A percentile compares a stretch with the other conserved stretches of the same genome.
Evolutionary conservation across 1,284 basidiomycete species (phyloP).

Genomic region (Bjerkandera adusta): DNA sequence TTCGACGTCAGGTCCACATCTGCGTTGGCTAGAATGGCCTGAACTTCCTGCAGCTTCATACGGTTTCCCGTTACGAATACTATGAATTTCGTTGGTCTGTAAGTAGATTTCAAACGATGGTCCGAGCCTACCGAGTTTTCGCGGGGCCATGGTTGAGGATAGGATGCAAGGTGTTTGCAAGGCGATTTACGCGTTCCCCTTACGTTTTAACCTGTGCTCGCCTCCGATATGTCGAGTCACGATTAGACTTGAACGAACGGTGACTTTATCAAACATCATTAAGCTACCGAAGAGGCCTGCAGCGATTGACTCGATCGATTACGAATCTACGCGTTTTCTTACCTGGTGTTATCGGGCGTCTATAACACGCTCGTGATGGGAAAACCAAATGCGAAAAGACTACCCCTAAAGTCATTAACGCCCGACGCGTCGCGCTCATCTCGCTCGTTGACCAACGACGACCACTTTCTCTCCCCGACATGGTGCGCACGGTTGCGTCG

Average conservation of each 20-base stretch:
- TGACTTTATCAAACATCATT: neutral
- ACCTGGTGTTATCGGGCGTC: neutral
- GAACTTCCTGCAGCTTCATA: slow-evolving; percentile 91
- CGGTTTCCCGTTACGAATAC: slow-evolving; percentile 95
- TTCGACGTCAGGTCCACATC: slow-evolving; percentile 67
- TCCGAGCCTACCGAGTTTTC: slow-evolving; percentile 9
- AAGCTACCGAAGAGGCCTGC: slow-evolving; percentile 4
- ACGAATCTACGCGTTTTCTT: slow-evolving; percentile 2
- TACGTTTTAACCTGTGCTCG: no score
- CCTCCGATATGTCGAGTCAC: no score
- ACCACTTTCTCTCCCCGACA: slow-evolving; percentile 10
- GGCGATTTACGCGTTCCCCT: no score
- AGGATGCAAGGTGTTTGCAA: no score
- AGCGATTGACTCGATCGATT: no score
- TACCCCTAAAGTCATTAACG: slow-evolving; percentile 13
- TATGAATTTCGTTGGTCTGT: slow-evolving; percentile 28
- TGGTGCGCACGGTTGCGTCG: slow-evolving; percentile 27
- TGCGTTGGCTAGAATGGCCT: slow-evolving; percentile 61
- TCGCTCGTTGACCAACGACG: slow-evolving; percentile 6
- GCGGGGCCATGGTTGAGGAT: slow-evolving; percentile 11
- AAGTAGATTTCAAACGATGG: neutral
- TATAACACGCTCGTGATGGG: no score
- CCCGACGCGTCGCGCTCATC: slow-evolving; percentile 11
- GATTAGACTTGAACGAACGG: neutral
- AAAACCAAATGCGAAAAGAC: slow-evolving; percentile 13